These are phyloP conservation scores for Achaetomium macrosporum DNA, from an alignment of 2,329 filamentous ascomycete genomes.

Conservation along the genomic window DNA sequence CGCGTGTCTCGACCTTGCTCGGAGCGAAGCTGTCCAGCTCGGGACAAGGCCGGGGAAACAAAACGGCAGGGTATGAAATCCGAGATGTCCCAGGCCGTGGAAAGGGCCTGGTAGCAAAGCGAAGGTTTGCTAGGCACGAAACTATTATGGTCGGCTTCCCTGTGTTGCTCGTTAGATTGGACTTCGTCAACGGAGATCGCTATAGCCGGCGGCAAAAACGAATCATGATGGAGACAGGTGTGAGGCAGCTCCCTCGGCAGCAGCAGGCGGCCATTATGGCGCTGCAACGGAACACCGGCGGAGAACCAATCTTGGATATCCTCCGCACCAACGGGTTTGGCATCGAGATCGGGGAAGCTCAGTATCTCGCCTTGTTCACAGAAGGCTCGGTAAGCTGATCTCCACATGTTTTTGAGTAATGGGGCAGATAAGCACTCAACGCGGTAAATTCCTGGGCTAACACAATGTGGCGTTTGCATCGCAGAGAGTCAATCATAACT, in stretches of 20 bases:
- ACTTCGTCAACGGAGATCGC: slow-evolving; percentile 18
- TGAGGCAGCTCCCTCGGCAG: slow-evolving; percentile 18
- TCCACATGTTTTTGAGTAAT: background rate
- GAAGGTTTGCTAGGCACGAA: slow-evolving; percentile 17
- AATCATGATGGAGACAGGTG: slow-evolving; percentile 18
- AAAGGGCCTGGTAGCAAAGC: slow-evolving; percentile 22
- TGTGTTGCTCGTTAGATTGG: slow-evolving; percentile 21
- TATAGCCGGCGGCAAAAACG: slow-evolving; percentile 11
- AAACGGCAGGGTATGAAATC: slow-evolving; percentile 14
- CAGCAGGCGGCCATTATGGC: slow-evolving; percentile 16
- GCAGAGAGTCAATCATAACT: slow-evolving; percentile 25
- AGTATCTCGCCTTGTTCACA: slow-evolving; percentile 23
- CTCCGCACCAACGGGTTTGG: slow-evolving; percentile 27
- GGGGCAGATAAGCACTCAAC: no score
- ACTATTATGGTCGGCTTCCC: slow-evolving; percentile 23
- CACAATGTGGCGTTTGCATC: no score
- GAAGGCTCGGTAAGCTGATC: slow-evolving; percentile 22
- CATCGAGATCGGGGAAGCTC: slow-evolving; percentile 24
- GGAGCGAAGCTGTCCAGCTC: slow-evolving; percentile 9
- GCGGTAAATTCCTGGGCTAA: no score
- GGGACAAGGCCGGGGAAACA: background rate
- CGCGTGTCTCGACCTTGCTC: slow-evolving; percentile 8
- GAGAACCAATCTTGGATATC: slow-evolving; percentile 22
- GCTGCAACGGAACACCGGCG: slow-evolving; percentile 19
- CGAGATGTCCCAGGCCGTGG: slow-evolving; percentile 22